These are phyloP conservation scores for Lathyrus tuberosus DNA, from an alignment of 306 rosid species.

Conservation along the genomic window DNA sequence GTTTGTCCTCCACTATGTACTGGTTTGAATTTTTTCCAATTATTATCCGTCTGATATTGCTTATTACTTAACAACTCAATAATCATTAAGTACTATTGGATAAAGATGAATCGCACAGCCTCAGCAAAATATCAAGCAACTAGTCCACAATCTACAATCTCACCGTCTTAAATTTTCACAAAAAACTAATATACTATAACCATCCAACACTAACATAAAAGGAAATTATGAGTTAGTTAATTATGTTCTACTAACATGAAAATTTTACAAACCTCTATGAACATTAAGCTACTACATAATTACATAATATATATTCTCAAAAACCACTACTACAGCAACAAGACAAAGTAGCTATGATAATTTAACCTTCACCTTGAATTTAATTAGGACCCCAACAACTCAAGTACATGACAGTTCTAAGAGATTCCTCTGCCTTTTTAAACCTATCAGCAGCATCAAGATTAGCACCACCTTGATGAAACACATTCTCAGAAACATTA, in stretches of 20 bases:
- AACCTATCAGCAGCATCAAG: conserved; percentile 40
- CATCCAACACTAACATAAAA: conserved; percentile 9
- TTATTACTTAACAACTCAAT: too few relatives aligned
- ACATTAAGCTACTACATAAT: conserved; percentile 17
- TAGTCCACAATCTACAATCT: neutral
- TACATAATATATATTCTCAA: conserved; percentile 18
- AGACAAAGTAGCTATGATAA: neutral
- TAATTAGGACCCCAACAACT: conserved; percentile 58
- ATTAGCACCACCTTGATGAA: conserved; percentile 28
- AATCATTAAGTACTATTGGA: conserved; percentile 28
- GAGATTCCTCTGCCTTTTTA: conserved; percentile 63
- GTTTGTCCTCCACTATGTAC: too few relatives aligned
- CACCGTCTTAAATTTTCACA: neutral
- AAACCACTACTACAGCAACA: conserved; percentile 6
- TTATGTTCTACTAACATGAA: neutral
- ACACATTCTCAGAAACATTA: conserved; percentile 28
- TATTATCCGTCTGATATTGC: too few relatives aligned
- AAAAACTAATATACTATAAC: neutral
- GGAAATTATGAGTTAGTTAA: neutral
- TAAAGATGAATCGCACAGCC: conserved; percentile 3
- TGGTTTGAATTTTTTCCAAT: too few relatives aligned
- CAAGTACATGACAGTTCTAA: conserved; percentile 68
- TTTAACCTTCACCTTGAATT: conserved; percentile 11
- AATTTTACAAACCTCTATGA: conserved; percentile 27
- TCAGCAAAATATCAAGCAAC: conserved; percentile 3